phyloP scores from a whole-genome alignment of 768 basidiomycete species.

The Phlebiopsis gigantea region DNA sequence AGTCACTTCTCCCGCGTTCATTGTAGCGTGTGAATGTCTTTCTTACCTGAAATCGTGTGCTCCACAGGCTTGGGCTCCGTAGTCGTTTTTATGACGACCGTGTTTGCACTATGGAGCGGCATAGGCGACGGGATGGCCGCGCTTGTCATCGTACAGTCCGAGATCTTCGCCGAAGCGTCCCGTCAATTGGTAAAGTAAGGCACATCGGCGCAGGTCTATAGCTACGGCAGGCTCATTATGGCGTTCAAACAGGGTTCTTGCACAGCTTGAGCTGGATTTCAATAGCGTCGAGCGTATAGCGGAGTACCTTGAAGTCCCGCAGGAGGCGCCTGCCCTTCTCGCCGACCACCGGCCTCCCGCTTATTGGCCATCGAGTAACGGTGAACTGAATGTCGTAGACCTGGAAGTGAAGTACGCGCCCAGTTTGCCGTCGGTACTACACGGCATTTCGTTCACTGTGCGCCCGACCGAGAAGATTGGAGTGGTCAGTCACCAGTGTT shows the following conservation, averaged over 20 bases:
- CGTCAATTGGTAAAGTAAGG: slow-evolving; percentile 52
- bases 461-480: slow-evolving; percentile 64
- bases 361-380: slow-evolving; percentile 62
- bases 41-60: not conserved
- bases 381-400: slow-evolving; percentile 52
- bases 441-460: slow-evolving; percentile 52
- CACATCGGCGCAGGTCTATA: not conserved
- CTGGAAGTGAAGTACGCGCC: slow-evolving; percentile 60
- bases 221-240: not conserved
- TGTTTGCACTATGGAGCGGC: slow-evolving; percentile 58
- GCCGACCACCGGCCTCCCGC: slow-evolving; percentile 58
- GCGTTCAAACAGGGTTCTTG: slow-evolving; percentile 43
- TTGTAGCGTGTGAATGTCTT: not conserved
- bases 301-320: slow-evolving; percentile 62
- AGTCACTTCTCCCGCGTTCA: slow-evolving; percentile 15
- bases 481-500: slow-evolving; percentile 37
- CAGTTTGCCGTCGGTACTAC: slow-evolving; percentile 54
- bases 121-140: slow-evolving; percentile 60
- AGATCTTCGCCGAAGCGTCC: slow-evolving; percentile 64
- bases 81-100: slow-evolving; percentile 61
- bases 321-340: slow-evolving; percentile 62
- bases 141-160: slow-evolving; percentile 67
- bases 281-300: slow-evolving; percentile 71
- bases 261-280: slow-evolving; percentile 69
- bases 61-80: slow-evolving; percentile 57